Conservation (phyloP, 768 basidiomycete species). For the Crassisporium funariophilum region DNA sequence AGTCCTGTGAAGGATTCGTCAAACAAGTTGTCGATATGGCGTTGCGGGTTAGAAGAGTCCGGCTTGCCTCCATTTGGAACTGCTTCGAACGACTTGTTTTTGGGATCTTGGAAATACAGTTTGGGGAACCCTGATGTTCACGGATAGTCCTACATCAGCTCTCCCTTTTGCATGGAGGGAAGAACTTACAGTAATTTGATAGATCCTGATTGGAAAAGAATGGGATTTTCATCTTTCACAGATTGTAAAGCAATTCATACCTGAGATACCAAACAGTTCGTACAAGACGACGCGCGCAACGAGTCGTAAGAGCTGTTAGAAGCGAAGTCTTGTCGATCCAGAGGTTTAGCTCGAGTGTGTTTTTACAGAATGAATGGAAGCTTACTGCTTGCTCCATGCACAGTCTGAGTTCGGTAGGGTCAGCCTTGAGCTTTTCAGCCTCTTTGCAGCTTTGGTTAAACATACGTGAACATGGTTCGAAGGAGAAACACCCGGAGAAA, state of each 20-base stretch:
- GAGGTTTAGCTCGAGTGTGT: neutral
- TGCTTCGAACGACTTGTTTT: slow-evolving; percentile 36
- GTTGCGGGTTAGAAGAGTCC: neutral
- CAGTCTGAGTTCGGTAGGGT: slow-evolving; percentile 25
- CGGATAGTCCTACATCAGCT: too few species aligned
- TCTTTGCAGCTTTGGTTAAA: slow-evolving; percentile 1
- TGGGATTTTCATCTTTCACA: neutral
- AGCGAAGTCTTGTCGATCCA: slow-evolving; percentile 40
- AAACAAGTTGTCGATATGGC: neutral
- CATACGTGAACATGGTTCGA: slow-evolving; percentile 44
- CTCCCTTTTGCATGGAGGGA: neutral
- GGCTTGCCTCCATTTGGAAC: slow-evolving; percentile 39
- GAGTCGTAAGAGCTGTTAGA: slow-evolving; percentile 35
- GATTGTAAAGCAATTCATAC: slow-evolving; percentile 15
- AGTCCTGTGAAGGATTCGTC: slow-evolving; percentile 25
- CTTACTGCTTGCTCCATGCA: slow-evolving; percentile 42
- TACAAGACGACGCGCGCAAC: slow-evolving; percentile 38
- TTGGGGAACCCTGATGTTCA: slow-evolving; percentile 40
- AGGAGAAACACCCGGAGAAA: slow-evolving; percentile 34
- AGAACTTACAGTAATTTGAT: slow-evolving; percentile 40
- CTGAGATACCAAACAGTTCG: slow-evolving; percentile 38
- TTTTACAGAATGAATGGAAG: neutral
- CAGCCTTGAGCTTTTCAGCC: neutral
- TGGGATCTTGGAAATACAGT: slow-evolving; percentile 43
- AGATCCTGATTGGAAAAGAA: slow-evolving; percentile 28